Conservation (phyloP, 2,329 filamentous ascomycete genomes). For the Sclerotinia borealis region DNA sequence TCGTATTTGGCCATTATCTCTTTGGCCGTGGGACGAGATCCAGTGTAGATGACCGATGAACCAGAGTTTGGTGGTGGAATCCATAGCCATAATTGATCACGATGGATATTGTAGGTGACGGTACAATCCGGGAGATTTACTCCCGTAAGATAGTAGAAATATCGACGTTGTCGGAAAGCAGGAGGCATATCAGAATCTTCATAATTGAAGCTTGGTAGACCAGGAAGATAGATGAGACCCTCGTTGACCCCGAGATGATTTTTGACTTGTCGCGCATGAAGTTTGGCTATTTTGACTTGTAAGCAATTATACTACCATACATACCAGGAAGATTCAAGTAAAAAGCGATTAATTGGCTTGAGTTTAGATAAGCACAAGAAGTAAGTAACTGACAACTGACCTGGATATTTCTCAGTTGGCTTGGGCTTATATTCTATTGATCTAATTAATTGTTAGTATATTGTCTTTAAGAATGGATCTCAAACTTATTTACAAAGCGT, state of each 20-base stretch:
- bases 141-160: slow-evolving; percentile 56
- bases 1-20: slow-evolving; percentile 59
- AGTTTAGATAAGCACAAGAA: not conserved
- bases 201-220: slow-evolving; percentile 42
- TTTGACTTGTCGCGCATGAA: slow-evolving; percentile 43
- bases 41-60: slow-evolving; percentile 56
- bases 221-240: slow-evolving; percentile 52
- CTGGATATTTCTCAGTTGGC: slow-evolving; percentile 22
- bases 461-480: not conserved
- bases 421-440: slow-evolving; percentile 15
- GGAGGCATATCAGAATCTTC: slow-evolving; percentile 54
- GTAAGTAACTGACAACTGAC: slow-evolving; percentile 11
- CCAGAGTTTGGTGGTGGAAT: slow-evolving; percentile 61
- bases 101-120: slow-evolving; percentile 50
- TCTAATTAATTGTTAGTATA: not conserved
- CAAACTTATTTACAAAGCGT: slow-evolving; percentile 15
- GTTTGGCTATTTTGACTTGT: slow-evolving; percentile 37
- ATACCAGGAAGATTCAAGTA: not conserved
- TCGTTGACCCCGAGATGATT: slow-evolving; percentile 36
- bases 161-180: slow-evolving; percentile 52
- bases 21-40: slow-evolving; percentile 51
- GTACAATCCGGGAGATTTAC: slow-evolving; percentile 48
- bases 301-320: too few species aligned
- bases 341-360: not conserved
- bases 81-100: slow-evolving; percentile 64